Conservation (phyloP, 441 rosid species). For the Manihot esculenta region DNA sequence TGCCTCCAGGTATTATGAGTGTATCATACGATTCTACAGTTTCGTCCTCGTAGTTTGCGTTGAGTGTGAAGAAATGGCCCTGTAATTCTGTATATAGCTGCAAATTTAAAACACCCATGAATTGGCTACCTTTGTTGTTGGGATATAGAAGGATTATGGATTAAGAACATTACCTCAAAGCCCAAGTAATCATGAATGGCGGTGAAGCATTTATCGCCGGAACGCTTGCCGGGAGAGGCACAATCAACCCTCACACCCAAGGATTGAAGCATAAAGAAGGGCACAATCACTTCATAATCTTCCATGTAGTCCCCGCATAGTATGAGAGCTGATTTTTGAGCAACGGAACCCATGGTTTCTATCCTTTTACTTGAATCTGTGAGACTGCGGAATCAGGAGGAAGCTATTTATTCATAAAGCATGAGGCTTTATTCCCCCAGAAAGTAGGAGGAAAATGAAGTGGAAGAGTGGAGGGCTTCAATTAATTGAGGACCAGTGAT, state of each 20-base stretch:
- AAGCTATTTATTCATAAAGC: background rate
- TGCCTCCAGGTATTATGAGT: conserved; percentile 48
- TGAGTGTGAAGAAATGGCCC: conserved; percentile 45
- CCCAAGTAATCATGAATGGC: conserved; percentile 46
- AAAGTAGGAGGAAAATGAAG: background rate
- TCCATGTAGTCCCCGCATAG: conserved; percentile 55
- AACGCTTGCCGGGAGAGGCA: conserved; percentile 41
- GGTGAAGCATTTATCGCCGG: conserved; percentile 45
- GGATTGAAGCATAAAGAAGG: conserved; percentile 41
- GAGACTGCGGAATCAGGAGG: background rate
- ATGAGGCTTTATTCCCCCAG: background rate
- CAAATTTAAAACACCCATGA: too few relatives aligned
- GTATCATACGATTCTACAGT: conserved; percentile 36
- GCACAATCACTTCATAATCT: conserved; percentile 43
- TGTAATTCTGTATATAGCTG: conserved; percentile 48
- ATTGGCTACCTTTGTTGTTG: too few relatives aligned
- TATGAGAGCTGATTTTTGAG: conserved; percentile 36
- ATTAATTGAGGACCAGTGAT: too few relatives aligned
- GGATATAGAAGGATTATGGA: too few relatives aligned
- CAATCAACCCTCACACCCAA: conserved; percentile 42
- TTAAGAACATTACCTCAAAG: conserved; percentile 31
- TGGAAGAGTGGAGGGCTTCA: background rate
- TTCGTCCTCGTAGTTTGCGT: conserved; percentile 41
- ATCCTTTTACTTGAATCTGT: background rate
- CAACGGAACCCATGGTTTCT: conserved; percentile 1